phyloP scores from a whole-genome alignment of 225 moss, liverwort and hornwort species.

The Pseudoscleropodium purum region DNA sequence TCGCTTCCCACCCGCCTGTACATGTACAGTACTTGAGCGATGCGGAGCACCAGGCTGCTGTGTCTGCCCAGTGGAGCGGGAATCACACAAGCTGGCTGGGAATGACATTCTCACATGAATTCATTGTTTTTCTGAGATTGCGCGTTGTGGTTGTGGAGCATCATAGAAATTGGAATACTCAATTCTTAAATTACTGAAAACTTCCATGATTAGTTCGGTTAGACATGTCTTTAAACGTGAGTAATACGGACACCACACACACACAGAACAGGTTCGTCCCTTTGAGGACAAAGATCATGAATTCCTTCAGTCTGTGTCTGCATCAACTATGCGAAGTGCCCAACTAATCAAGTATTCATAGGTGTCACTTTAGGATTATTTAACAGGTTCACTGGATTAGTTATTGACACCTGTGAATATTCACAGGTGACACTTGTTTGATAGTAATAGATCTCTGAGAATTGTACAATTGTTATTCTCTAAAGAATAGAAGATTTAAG shows the following conservation, averaged over 20 bases:
- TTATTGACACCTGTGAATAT: neutral
- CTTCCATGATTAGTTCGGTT: neutral
- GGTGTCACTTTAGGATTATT: neutral
- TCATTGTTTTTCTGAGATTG: neutral
- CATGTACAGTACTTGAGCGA: constrained; percentile 1
- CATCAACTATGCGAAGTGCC: neutral
- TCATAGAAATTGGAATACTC: neutral
- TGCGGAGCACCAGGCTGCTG: constrained; percentile 4
- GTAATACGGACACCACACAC: neutral
- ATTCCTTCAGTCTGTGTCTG: neutral
- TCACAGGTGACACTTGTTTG: neutral
- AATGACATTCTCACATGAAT: neutral
- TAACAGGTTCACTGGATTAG: neutral
- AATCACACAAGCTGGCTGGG: neutral
- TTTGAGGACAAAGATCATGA: neutral
- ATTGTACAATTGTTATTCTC: neutral
- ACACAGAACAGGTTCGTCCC: neutral
- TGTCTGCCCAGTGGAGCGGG: neutral
- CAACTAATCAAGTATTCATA: neutral
- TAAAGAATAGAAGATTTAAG: neutral
- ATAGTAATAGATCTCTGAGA: neutral
- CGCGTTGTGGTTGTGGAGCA: neutral
- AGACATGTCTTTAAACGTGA: neutral
- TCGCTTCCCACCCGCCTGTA: neutral
- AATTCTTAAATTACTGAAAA: neutral